Conservation (phyloP, 495 filamentous ascomycete genomes). For the Aspergillus homomorphus region DNA sequence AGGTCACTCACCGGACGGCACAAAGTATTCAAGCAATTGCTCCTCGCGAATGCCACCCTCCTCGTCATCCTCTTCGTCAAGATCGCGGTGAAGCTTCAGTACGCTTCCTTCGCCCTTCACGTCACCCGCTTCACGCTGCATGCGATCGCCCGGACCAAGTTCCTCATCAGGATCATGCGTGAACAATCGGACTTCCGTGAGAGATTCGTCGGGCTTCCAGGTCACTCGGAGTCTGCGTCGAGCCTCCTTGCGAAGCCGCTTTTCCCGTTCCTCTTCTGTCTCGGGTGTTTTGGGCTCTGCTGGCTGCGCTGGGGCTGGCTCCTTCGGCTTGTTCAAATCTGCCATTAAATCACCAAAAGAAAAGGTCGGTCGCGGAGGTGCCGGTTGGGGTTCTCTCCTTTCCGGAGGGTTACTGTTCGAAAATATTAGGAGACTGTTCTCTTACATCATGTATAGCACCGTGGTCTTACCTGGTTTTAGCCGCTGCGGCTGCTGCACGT, state of each 20-base stretch:
- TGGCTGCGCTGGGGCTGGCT: conserved; percentile 50
- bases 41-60: conserved; percentile 50
- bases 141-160: conserved; percentile 61
- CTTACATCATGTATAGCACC: neutral
- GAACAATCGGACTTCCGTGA: conserved; percentile 71
- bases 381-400: conserved; percentile 39
- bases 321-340: conserved; percentile 62
- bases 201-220: conserved; percentile 69
- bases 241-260: conserved; percentile 74
- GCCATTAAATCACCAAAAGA: conserved; percentile 61
- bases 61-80: conserved; percentile 67
- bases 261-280: conserved; percentile 70
- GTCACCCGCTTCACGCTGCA: conserved; percentile 66
- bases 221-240: conserved; percentile 66
- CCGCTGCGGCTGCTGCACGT: conserved; percentile 44
- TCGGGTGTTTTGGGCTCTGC: conserved; percentile 59
- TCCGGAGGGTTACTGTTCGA: conserved; percentile 30
- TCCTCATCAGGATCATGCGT: conserved; percentile 80
- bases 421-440: conserved; percentile 15
- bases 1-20: conserved; percentile 37
- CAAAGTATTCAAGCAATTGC: conserved; percentile 41
- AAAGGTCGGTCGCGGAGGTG: conserved; percentile 45
- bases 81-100: conserved; percentile 67
- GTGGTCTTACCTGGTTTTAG: conserved; percentile 40
- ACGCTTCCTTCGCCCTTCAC: conserved; percentile 75